Conservation (phyloP, 495 filamentous ascomycete genomes). For the Aspergillus leporis region DNA sequence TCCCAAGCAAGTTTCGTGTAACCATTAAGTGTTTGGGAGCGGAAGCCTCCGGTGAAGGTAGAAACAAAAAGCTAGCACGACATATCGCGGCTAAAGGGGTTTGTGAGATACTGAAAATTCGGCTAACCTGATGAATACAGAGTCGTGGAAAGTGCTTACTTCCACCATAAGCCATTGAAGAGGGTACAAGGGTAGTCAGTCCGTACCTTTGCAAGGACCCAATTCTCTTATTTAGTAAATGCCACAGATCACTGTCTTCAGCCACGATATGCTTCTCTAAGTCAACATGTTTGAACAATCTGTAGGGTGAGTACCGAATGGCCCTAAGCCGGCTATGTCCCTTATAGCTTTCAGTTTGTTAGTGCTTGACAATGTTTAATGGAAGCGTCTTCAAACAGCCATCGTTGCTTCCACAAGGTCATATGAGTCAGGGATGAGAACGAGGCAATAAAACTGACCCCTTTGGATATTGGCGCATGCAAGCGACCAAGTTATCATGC, state of each 20-base stretch:
- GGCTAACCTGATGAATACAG: background rate
- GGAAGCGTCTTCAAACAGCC: background rate
- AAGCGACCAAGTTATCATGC: background rate
- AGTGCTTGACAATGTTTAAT: background rate
- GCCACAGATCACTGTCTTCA: background rate
- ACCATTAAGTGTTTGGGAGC: background rate
- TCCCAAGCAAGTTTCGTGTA: background rate
- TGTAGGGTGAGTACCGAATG: background rate
- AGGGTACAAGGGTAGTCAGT: background rate
- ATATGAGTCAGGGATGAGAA: background rate
- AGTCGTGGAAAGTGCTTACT: background rate
- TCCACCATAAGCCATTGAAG: background rate
- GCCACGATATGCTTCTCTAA: background rate
- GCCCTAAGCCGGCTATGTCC: background rate
- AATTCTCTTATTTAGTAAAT: background rate
- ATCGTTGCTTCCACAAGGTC: background rate
- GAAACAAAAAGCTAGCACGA: background rate
- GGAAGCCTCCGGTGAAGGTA: background rate
- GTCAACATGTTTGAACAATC: background rate
- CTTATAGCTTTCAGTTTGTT: background rate
- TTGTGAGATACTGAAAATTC: background rate
- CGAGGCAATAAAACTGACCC: background rate
- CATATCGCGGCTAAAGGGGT: background rate
- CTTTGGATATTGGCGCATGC: background rate
- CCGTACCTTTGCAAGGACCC: background rate